A percentile compares a stretch with the other conserved stretches of the same genome.
These are phyloP conservation scores for Dactylis glomerata DNA, from an alignment of 176 grass and related monocot genomes.

Conservation along the genomic window DNA sequence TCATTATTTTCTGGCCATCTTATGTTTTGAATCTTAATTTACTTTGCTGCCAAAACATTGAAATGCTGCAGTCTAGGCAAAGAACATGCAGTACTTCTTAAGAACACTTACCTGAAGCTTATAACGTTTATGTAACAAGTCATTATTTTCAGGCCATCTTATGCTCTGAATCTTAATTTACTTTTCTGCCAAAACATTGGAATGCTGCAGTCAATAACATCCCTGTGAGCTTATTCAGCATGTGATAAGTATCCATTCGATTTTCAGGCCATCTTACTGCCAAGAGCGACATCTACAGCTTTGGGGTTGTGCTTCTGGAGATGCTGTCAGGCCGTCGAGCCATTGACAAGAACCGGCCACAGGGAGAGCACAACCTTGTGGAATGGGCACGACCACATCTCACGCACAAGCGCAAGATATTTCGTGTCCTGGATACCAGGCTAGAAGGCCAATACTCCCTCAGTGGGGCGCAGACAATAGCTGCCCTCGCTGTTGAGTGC, in stretches of 20 bases:
- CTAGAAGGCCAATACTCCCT: conserved; percentile 68
- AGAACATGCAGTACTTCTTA: background rate
- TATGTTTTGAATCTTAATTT: conserved; percentile 21
- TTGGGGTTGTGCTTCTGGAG: conserved; percentile 78
- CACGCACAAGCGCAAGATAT: conserved; percentile 83
- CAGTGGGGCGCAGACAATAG: conserved; percentile 49
- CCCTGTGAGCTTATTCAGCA: background rate
- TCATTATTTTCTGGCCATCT: conserved; percentile 42
- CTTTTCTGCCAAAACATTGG: background rate
- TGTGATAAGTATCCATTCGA: background rate
- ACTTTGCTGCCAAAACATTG: background rate
- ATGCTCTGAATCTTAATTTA: conserved; percentile 15
- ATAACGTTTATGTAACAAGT: background rate
- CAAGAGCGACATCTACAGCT: conserved; percentile 80
- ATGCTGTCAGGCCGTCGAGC: conserved; percentile 71
- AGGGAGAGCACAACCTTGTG: conserved; percentile 79
- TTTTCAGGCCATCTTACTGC: conserved; percentile 35
- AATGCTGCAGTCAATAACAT: background rate
- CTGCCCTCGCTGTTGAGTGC: conserved; percentile 56
- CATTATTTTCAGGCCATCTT: conserved; percentile 44
- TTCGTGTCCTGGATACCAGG: conserved; percentile 62
- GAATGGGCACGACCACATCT: conserved; percentile 76
- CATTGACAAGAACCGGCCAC: conserved; percentile 71
- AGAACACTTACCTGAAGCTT: background rate
- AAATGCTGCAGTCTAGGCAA: background rate